phyloP scores from a whole-genome alignment of 768 basidiomycete genomes.

The Strobilomyces echinocephalus region DNA sequence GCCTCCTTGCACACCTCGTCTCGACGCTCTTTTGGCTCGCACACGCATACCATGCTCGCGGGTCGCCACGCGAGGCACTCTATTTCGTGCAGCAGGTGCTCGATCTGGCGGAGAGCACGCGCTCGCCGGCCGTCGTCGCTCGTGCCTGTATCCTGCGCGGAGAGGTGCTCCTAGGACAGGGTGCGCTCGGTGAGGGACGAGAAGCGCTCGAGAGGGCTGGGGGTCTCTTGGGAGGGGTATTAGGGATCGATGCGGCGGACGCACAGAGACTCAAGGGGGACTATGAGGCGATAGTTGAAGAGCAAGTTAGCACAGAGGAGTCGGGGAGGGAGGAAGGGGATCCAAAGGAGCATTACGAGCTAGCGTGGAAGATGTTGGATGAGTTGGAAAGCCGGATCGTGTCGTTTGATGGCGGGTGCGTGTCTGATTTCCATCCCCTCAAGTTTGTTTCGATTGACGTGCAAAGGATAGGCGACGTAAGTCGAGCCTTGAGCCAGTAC shows the following conservation, averaged over 20 bases:
- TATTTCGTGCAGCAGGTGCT: conserved; percentile 77
- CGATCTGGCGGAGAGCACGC: conserved; percentile 66
- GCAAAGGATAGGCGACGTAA: conserved; percentile 35
- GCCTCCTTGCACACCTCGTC: conserved; percentile 67
- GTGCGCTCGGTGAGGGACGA: conserved; percentile 53
- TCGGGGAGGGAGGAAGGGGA: conserved; percentile 28
- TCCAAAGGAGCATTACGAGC: conserved; percentile 50
- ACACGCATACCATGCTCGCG: conserved; percentile 62
- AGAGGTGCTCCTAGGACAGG: conserved; percentile 66
- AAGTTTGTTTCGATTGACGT: neutral
- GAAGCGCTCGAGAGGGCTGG: conserved; percentile 49
- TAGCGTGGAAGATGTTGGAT: conserved; percentile 54
- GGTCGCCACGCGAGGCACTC: conserved; percentile 80
- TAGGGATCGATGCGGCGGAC: conserved; percentile 56
- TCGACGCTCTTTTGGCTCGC: conserved; percentile 60
- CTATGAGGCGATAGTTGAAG: conserved; percentile 30
- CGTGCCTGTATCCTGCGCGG: conserved; percentile 64
- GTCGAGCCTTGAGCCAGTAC: conserved; percentile 37
- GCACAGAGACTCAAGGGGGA: conserved; percentile 54
- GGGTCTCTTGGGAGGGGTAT: conserved; percentile 40
- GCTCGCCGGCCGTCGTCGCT: conserved; percentile 58
- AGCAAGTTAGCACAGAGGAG: conserved; percentile 33
- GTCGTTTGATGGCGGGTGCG: conserved; percentile 50
- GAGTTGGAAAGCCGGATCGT: conserved; percentile 56
- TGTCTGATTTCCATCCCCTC: neutral